Evolutionary conservation across 352 stramenopile genomes (phyloP).

Genomic region (Phytopythium kandeliae): DNA sequence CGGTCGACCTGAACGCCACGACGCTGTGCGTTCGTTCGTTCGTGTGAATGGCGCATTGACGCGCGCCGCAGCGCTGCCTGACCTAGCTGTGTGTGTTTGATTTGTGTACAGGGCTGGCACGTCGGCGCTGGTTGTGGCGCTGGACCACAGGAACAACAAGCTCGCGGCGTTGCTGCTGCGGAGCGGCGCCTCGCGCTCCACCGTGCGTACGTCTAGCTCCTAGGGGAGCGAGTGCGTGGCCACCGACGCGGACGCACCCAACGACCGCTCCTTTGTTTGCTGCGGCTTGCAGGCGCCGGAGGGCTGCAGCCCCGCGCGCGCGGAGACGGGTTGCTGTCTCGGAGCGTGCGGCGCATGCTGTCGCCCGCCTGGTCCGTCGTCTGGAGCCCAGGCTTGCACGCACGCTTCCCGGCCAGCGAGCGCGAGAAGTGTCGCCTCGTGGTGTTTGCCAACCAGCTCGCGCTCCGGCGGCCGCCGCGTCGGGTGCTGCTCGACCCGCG

Average conservation of each 20-base stretch:
- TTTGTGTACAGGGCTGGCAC: conserved; percentile 32
- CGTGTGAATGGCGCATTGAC: too few relatives aligned
- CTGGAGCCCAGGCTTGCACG: conserved; percentile 49
- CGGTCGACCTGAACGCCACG: conserved; percentile 48
- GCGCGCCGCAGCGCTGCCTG: not conserved
- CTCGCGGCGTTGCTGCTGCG: conserved; percentile 36
- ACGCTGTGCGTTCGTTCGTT: conserved; percentile 34
- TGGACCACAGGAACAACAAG: conserved; percentile 37
- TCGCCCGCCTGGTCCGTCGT: conserved; percentile 45
- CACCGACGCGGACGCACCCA: too few relatives aligned
- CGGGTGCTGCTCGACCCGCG: not conserved
- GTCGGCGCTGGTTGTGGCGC: conserved; percentile 50
- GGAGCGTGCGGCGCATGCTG: conserved; percentile 38
- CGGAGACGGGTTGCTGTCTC: conserved; percentile 27
- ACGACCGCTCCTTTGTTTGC: too few relatives aligned
- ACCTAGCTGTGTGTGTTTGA: not conserved
- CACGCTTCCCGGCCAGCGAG: conserved; percentile 40
- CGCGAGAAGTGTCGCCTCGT: conserved; percentile 58
- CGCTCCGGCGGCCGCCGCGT: conserved; percentile 9
- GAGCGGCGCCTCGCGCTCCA: conserved; percentile 47
- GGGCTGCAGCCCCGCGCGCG: conserved; percentile 15
- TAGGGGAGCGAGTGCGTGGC: too few relatives aligned
- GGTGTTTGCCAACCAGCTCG: conserved; percentile 41
- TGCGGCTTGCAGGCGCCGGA: too few relatives aligned
- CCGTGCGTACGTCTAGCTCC: conserved; percentile 18